Percentiles rank a stretch among this genome's conserved stretches.
phyloP scores from a whole-genome alignment of 1,284 basidiomycete species.

The Pseudomicrostroma phylloplanum region DNA sequence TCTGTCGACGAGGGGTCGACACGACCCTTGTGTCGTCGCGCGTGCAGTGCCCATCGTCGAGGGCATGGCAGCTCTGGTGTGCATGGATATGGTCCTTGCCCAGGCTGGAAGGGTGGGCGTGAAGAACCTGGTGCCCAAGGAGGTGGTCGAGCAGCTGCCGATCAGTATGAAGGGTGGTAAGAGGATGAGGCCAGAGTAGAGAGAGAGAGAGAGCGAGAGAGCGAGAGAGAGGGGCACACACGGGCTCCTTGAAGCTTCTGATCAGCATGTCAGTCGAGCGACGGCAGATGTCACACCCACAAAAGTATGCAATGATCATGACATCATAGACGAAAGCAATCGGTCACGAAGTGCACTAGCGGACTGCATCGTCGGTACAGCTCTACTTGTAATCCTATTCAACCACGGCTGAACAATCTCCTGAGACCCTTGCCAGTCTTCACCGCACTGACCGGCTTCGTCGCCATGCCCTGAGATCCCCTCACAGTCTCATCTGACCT shows the following conservation, averaged over 20 bases:
- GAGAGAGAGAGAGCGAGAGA: neutral
- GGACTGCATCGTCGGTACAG: no score
- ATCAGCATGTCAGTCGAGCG: neutral
- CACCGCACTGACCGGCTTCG: neutral
- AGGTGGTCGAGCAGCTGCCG: neutral
- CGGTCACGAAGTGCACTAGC: no score
- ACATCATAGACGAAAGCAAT: neutral
- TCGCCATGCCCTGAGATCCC: neutral
- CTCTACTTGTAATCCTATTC: no score
- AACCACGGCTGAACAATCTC: neutral
- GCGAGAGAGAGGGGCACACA: neutral
- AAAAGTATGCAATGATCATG: neutral
- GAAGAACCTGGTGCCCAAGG: neutral
- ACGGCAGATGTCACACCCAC: no score
- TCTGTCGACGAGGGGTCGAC: slow-evolving; percentile 82
- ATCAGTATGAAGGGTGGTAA: slow-evolving; percentile 7
- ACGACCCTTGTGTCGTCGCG: slow-evolving; percentile 97
- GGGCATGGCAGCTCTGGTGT: slow-evolving; percentile 89
- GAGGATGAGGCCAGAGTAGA: neutral
- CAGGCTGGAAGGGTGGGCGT: slow-evolving; percentile 31
- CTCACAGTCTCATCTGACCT: no score
- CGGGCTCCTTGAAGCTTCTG: neutral
- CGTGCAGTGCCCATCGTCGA: slow-evolving; percentile 94
- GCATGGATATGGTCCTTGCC: slow-evolving; percentile 65
- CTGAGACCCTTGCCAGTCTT: neutral